phyloP scores from a whole-genome alignment of 306 rosid species.

The Senna tora region DNA sequence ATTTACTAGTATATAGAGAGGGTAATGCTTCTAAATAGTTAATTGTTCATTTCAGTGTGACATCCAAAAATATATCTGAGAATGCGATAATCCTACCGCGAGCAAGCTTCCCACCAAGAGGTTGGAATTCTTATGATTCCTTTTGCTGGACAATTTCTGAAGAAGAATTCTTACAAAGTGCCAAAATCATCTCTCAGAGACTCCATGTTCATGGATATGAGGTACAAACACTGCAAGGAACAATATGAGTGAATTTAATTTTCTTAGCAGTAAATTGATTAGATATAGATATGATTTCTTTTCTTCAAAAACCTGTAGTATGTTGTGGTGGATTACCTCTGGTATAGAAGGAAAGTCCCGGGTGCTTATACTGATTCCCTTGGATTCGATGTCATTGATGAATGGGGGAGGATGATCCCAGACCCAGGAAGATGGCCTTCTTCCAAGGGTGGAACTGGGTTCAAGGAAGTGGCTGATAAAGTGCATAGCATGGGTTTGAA shows the following conservation, averaged over 20 bases:
- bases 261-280: conserved; percentile 11
- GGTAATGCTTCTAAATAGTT: background rate
- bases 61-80: conserved; percentile 40
- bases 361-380: conserved; percentile 79
- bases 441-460: conserved; percentile 73
- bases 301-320: conserved; percentile 59
- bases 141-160: conserved; percentile 86
- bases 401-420: conserved; percentile 93
- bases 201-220: conserved; percentile 51
- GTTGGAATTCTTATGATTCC: conserved; percentile 97
- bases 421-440: conserved; percentile 95
- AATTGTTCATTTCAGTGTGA: conserved; percentile 54
- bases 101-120: conserved; percentile 86
- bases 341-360: conserved; percentile 79
- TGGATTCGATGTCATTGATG: conserved; percentile 89
- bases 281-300: conserved; percentile 30
- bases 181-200: conserved; percentile 48
- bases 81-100: conserved; percentile 30
- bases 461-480: conserved; percentile 63
- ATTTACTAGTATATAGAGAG: conserved; percentile 18
- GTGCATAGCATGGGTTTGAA: conserved; percentile 86
- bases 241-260: conserved; percentile 14
- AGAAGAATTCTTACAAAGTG: conserved; percentile 69
- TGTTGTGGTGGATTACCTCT: conserved; percentile 93
- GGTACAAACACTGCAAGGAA: conserved; percentile 36